Conservation (phyloP, 805 yeast genomes). For the Candida argentea region DNA sequence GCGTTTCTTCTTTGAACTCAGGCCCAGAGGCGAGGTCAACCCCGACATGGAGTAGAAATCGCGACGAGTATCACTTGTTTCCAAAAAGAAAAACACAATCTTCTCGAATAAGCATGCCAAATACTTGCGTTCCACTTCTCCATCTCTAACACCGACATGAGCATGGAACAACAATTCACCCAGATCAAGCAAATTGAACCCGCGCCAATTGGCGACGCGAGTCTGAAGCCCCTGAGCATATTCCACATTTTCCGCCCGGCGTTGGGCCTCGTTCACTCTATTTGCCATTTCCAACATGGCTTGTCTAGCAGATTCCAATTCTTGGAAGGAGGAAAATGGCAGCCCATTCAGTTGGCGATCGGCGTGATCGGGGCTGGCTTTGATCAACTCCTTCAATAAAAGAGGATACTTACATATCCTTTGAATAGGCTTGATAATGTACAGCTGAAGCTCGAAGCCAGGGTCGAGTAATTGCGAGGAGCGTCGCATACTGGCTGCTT, state of each 20-base stretch:
- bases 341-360: constrained; percentile 4
- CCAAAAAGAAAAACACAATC: constrained; percentile 41
- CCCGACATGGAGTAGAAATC: too few species aligned
- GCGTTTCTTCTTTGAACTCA: constrained; percentile 25
- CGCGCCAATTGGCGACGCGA: constrained; percentile 86
- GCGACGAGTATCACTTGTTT: constrained; percentile 8
- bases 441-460: constrained; percentile 80
- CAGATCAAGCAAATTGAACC: constrained; percentile 65
- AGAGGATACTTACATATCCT: constrained; percentile 93
- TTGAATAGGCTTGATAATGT: constrained; percentile 89
- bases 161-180: constrained; percentile 81
- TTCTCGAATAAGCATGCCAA: constrained; percentile 80
- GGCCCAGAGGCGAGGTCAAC: too few species aligned
- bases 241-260: constrained; percentile 79
- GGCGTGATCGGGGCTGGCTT: constrained; percentile 40
- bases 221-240: constrained; percentile 57
- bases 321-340: constrained; percentile 37
- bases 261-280: constrained; percentile 86
- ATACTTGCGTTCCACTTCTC: constrained; percentile 73
- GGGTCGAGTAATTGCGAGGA: constrained; percentile 62
- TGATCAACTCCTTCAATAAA: constrained; percentile 63
- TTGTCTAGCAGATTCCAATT: constrained; percentile 58
- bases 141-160: constrained; percentile 56
- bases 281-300: constrained; percentile 78
- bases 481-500: constrained; percentile 44